Base-by-base conservation (phyloP, 805 yeast genomes). In the Yarrowia keelungensis region DNA sequence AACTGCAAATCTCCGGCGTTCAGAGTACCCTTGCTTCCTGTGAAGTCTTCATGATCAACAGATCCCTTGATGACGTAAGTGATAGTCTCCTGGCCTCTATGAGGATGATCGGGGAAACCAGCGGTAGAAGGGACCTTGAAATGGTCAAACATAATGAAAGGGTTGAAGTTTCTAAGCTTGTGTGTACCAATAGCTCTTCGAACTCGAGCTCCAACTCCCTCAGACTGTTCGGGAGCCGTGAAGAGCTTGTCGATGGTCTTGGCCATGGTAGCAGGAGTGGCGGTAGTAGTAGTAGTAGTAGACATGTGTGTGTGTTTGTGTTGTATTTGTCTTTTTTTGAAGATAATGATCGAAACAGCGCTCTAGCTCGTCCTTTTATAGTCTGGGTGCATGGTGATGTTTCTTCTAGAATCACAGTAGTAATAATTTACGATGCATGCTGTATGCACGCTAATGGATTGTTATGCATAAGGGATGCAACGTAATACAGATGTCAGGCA, bases 131-230 rank as follows among this genome's bases (percentile, higher is more conserved):
- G 58, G 11, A 51, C 58, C 43, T 51, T 51, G 58, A 51, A 51
- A 36, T 51, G 58, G 58, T 51, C 58, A 38, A 51, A 53, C 59
- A 53, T 53, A 19, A 75, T 90, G n/a, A 51, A 91, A 8, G 97
- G 97, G 32, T 89, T 82, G 78, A 91, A 91, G 76, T 88, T 87
- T 73, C 92, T 81, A 82, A 86, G 83, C 54, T 51, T 36, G 42
- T 36, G 58, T 39, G 58, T 36, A 19, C 97, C 97, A 70, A 91
- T 87, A 9, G 94, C 87, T 75, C 97, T 82, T 77, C 96, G 83
- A 19, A 91, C 97, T 38, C 83, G 80, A 46, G 96, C 96, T 12
- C 97, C 97, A 45, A 84, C 93, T 72, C 97, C 97, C 79, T 91
- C 97, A 19, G 87, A 82, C 75, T 89, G 92, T 72, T 90, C 90